Conservation (phyloP, 73 alveolate genomes). For the Breviolum minutum region DNA sequence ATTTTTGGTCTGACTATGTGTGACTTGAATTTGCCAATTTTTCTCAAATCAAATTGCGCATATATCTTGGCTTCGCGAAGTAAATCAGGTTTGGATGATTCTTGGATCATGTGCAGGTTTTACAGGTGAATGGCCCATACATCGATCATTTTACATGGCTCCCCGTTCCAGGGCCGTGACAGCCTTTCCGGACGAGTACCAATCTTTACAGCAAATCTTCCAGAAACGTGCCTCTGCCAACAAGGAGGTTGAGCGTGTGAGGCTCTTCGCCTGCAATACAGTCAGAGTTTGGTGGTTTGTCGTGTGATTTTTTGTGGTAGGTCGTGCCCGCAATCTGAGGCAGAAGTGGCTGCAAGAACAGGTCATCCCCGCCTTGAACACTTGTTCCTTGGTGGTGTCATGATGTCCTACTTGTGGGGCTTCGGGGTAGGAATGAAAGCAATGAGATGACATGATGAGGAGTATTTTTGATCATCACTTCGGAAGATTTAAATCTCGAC, state of each 20-base stretch:
- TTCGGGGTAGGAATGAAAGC: no score
- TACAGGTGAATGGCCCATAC: not conserved
- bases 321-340: not conserved
- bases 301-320: not conserved
- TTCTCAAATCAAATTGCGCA: no score
- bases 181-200: conserved; percentile 83
- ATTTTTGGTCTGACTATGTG: no score
- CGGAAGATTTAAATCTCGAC: not conserved
- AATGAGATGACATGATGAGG: no score
- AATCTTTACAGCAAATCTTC: conserved; percentile 53
- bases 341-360: conserved; percentile 92
- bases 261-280: not conserved
- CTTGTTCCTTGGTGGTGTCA: not conserved
- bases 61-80: no score
- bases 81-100: no score
- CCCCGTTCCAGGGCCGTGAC: conserved; percentile 59
- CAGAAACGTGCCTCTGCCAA: conserved; percentile 74
- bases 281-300: not conserved
- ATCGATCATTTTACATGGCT: not conserved
- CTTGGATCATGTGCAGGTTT: not conserved
- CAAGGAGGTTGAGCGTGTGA: conserved; percentile 92
- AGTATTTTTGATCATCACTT: no score
- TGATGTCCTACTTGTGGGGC: not conserved
- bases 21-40: no score
- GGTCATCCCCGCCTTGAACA: conserved; percentile 66